These are phyloP conservation scores for Fagopyrum tataricum DNA, from an alignment of 148 eudicot species.

Conservation along the genomic window DNA sequence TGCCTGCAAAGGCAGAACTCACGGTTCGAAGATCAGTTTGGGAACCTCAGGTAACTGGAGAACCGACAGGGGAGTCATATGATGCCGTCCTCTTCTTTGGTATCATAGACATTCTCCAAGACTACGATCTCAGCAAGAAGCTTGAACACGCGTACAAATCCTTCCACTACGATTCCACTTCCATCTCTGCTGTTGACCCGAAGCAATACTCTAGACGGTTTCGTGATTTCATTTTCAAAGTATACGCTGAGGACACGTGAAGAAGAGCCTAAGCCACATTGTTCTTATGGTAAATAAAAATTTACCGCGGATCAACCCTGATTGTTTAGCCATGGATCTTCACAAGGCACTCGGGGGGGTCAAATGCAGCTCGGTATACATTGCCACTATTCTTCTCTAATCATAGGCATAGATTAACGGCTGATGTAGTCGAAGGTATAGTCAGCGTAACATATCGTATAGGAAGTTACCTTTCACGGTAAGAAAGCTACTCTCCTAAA, in stretches of 20 bases:
- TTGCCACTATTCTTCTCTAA: background rate
- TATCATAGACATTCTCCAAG: conserved; percentile 69
- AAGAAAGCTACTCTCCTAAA: conserved; percentile 2
- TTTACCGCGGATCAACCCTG: background rate
- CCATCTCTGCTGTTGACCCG: conserved; percentile 72
- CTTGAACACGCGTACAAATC: conserved; percentile 76
- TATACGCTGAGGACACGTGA: conserved; percentile 48
- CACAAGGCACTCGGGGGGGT: background rate
- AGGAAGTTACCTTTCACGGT: background rate
- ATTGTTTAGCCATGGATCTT: background rate
- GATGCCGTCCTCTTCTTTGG: conserved; percentile 55
- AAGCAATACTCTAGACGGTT: conserved; percentile 64
- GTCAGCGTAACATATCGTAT: background rate
- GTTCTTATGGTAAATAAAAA: background rate
- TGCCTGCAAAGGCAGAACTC: conserved; percentile 59
- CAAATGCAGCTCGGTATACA: background rate
- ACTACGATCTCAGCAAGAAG: conserved; percentile 73
- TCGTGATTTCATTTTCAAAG: conserved; percentile 57
- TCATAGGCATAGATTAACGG: conserved; percentile 1
- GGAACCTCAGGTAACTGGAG: conserved; percentile 49
- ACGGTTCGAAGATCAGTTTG: conserved; percentile 47
- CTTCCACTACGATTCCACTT: conserved; percentile 54
- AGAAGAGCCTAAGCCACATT: background rate
- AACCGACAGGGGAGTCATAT: conserved; percentile 57
- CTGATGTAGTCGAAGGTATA: background rate